Conservation (phyloP, 768 basidiomycete genomes). For the Amanita rubescens region DNA sequence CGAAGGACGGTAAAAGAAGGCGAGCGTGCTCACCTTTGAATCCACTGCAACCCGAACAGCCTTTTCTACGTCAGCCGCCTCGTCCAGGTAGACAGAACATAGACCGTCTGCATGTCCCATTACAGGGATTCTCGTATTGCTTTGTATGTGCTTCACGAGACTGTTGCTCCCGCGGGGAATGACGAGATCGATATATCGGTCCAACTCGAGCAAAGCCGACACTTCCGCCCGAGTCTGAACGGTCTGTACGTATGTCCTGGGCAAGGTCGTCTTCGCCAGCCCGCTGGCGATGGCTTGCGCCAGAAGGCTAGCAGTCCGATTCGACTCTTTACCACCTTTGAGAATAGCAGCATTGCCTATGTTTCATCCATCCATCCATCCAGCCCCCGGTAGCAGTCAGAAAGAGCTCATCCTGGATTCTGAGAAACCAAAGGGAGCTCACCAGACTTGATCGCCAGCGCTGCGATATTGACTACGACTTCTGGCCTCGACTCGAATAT, state of each 20-base stretch:
- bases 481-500: slow-evolving; percentile 98
- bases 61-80: slow-evolving; percentile 69
- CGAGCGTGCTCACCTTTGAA: slow-evolving; percentile 61
- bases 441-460: slow-evolving; percentile 96
- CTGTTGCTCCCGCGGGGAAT: slow-evolving; percentile 93
- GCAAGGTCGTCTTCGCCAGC: slow-evolving; percentile 64
- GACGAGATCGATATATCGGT: slow-evolving; percentile 92
- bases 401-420: too few species aligned
- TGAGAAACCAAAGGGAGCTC: slow-evolving; percentile 18
- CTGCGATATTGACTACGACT: slow-evolving; percentile 95
- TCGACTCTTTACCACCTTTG: slow-evolving; percentile 96
- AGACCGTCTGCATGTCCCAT: slow-evolving; percentile 99
- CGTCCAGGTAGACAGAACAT: slow-evolving; percentile 86
- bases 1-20: background rate
- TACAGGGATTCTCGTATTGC: slow-evolving; percentile 86
- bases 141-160: slow-evolving; percentile 85
- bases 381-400: too few species aligned
- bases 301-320: slow-evolving; percentile 67
- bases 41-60: slow-evolving; percentile 80
- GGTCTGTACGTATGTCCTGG: slow-evolving; percentile 79
- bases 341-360: slow-evolving; percentile 94
- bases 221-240: slow-evolving; percentile 92
- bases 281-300: slow-evolving; percentile 75
- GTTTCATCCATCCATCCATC: too few species aligned
- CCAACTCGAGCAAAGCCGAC: slow-evolving; percentile 75